Evolutionary conservation across 345 rosid species (phyloP).

Genomic region (Eucalyptus pumila): DNA sequence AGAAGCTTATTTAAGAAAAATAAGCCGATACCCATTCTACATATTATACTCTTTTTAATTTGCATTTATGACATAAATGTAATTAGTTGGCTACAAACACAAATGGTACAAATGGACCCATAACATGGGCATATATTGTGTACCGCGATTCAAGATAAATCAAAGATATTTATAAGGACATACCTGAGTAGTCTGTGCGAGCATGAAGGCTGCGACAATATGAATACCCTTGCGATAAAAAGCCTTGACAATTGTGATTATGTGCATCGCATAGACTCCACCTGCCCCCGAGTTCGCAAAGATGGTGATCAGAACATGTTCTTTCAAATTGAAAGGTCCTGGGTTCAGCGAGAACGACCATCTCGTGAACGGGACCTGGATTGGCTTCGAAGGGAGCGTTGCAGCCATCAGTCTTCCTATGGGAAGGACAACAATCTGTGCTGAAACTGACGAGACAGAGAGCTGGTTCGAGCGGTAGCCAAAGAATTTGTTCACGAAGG

Average conservation of each 20-base stretch:
- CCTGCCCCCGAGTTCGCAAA: conserved; percentile 32
- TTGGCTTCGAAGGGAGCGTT: conserved; percentile 8
- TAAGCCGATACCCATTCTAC: not conserved
- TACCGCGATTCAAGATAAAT: not conserved
- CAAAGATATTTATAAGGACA: not conserved
- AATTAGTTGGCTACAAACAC: not conserved
- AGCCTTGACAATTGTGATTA: conserved; percentile 26
- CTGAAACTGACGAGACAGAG: conserved; percentile 21
- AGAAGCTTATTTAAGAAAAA: not conserved
- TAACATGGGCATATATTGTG: not conserved
- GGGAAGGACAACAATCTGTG: conserved; percentile 29
- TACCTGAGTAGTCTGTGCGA: conserved; percentile 36
- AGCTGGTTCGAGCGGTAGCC: conserved; percentile 22
- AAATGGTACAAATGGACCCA: not conserved
- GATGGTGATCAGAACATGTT: conserved; percentile 45
- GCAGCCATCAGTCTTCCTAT: conserved; percentile 26
- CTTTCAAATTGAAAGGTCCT: conserved; percentile 53
- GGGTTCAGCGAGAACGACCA: conserved; percentile 40
- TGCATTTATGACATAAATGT: not conserved
- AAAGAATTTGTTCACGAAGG: conserved; percentile 39
- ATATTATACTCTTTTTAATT: not conserved
- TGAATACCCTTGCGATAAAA: conserved; percentile 13
- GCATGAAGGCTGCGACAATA: conserved; percentile 13
- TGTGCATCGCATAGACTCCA: conserved; percentile 19
- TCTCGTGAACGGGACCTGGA: conserved; percentile 18